These are phyloP conservation scores for Spergularia bocconei DNA, from an alignment of 148 eudicot genomes.

Conservation along the genomic window DNA sequence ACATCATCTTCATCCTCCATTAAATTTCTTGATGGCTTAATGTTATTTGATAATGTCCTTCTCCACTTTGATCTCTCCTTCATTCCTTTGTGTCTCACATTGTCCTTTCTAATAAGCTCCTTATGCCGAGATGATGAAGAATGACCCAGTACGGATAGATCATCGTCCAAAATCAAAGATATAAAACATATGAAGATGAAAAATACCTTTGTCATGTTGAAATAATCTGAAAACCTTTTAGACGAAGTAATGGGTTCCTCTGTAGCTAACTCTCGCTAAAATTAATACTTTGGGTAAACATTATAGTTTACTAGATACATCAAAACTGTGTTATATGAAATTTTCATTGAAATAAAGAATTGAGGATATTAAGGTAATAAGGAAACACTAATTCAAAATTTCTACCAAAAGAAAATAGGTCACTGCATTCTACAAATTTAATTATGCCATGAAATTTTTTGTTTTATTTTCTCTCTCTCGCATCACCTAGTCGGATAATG, in stretches of 20 bases:
- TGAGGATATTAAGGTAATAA: too few relatives aligned
- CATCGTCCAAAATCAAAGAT: not conserved
- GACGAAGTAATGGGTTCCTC: not conserved
- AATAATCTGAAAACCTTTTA: not conserved
- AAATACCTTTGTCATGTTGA: not conserved
- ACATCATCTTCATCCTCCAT: constrained; percentile 17
- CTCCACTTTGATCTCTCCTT: not conserved
- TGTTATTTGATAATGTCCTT: not conserved
- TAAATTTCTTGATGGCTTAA: not conserved
- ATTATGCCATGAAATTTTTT: not conserved
- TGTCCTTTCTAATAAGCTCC: constrained; percentile 9
- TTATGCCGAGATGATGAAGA: constrained; percentile 5
- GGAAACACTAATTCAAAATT: not conserved
- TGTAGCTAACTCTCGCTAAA: not conserved
- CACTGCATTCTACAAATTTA: too few relatives aligned
- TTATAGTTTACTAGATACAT: not conserved
- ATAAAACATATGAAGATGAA: not conserved
- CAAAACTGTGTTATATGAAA: not conserved
- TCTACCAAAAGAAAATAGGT: not conserved
- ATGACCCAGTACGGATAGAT: not conserved
- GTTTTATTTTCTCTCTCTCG: not conserved
- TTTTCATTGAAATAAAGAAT: not conserved
- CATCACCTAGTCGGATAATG: not conserved
- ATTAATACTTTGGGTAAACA: not conserved
- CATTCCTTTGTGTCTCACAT: constrained; percentile 11